Percentiles rank a stretch among this genome's conserved stretches.
phyloP scores from a whole-genome alignment of 805 yeast genomes.

The Teunomyces tritomae region DNA sequence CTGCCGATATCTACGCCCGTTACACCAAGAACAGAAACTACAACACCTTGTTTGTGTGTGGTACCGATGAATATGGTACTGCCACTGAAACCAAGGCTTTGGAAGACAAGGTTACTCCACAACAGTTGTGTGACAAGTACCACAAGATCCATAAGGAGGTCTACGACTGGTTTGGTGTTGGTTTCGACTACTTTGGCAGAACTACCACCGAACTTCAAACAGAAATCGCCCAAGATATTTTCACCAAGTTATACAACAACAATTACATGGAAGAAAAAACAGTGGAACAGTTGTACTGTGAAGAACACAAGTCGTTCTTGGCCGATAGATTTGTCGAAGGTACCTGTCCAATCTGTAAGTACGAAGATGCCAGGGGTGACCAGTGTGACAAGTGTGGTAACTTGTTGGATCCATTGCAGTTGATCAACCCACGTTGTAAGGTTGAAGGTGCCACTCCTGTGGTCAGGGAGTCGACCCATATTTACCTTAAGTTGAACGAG shows the following conservation, averaged over 20 bases:
- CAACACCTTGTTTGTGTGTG: constrained; percentile 85
- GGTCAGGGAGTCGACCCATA: constrained; percentile 77
- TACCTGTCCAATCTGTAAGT: constrained; percentile 90
- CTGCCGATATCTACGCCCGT: constrained; percentile 92
- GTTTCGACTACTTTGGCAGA: constrained; percentile 93
- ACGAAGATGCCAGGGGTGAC: constrained; percentile 98
- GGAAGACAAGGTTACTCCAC: constrained; percentile 88
- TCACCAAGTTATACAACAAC: constrained; percentile 70
- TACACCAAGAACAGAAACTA: constrained; percentile 86
- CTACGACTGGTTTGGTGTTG: constrained; percentile 96
- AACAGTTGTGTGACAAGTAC: constrained; percentile 87
- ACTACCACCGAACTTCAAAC: constrained; percentile 92
- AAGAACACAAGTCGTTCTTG: constrained; percentile 81
- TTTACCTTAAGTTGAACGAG: constrained; percentile 79
- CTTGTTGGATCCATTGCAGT: constrained; percentile 86
- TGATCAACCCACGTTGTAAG: constrained; percentile 94
- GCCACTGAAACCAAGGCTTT: constrained; percentile 98
- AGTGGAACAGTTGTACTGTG: constrained; percentile 88
- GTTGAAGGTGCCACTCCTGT: constrained; percentile 81
- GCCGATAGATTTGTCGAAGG: constrained; percentile 99
- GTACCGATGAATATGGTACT: constrained; percentile 99
- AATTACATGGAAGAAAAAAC: constrained; percentile 82
- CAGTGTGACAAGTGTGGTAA: constrained; percentile 97
- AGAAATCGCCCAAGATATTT: constrained; percentile 92
- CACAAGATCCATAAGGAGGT: constrained; percentile 82